phyloP scores from a whole-genome alignment of 2,329 filamentous ascomycete species.

The Aspergillus fumigatiaffinis region DNA sequence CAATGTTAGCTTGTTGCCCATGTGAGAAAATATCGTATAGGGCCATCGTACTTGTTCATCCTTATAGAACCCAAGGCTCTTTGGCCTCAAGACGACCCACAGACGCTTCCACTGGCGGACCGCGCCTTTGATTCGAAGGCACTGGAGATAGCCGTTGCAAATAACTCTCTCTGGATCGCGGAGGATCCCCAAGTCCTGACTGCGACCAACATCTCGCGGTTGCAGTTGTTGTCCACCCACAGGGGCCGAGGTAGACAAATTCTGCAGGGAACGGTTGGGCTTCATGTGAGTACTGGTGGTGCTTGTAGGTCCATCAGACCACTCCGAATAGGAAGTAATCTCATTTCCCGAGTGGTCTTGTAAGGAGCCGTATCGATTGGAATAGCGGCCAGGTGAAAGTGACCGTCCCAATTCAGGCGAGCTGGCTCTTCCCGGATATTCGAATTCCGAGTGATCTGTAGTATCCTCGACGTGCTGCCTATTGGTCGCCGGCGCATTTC shows the following conservation, averaged over 20 bases:
- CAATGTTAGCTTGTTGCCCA: constrained; percentile 1
- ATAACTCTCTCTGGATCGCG: constrained; percentile 84
- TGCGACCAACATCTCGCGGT: constrained; percentile 58
- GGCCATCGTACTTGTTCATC: constrained; percentile 56
- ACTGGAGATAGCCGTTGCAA: constrained; percentile 86
- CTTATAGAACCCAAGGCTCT: constrained; percentile 86
- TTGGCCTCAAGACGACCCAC: constrained; percentile 85
- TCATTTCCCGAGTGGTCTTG: constrained; percentile 62
- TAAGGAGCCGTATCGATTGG: constrained; percentile 29
- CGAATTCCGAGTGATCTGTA: constrained; percentile 42
- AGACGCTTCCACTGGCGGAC: constrained; percentile 91
- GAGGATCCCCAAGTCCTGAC: constrained; percentile 50
- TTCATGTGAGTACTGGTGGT: constrained; percentile 20
- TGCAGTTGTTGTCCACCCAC: constrained; percentile 29
- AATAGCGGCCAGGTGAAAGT: constrained; percentile 23
- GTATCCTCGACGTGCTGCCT: constrained; percentile 35
- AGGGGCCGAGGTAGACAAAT: constrained; percentile 26
- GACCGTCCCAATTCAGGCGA: constrained; percentile 33
- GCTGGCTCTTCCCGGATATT: constrained; percentile 28
- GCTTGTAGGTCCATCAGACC: constrained; percentile 60
- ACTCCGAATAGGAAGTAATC: constrained; percentile 77
- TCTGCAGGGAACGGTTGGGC: constrained; percentile 28
- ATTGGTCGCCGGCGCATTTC: constrained; percentile 16
- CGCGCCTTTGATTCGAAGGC: constrained; percentile 73
- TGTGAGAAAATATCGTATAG: neutral